These are phyloP conservation scores for Echites panduratus DNA, from an alignment of 257 asterid species.

Conservation along the genomic window DNA sequence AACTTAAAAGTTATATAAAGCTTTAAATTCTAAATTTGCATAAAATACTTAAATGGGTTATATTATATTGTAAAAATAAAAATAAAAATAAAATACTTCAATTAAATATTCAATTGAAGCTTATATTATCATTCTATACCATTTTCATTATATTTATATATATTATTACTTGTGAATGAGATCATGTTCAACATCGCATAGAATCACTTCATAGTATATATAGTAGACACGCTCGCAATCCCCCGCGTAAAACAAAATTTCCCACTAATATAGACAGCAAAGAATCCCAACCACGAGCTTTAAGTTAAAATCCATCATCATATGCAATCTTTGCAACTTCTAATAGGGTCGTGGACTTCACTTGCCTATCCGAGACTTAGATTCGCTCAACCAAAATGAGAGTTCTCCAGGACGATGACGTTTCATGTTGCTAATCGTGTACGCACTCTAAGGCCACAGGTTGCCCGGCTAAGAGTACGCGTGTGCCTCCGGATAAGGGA, in stretches of 20 bases:
- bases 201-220: too few relatives aligned
- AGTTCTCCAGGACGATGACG: neutral
- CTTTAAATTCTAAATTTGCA: too few relatives aligned
- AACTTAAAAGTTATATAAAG: too few relatives aligned
- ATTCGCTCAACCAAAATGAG: neutral
- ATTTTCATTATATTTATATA: too few relatives aligned
- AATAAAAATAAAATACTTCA: too few relatives aligned
- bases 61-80: too few relatives aligned
- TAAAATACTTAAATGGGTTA: too few relatives aligned
- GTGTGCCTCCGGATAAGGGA: neutral
- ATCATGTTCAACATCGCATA: too few relatives aligned
- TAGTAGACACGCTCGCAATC: neutral
- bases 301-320: neutral
- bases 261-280: neutral
- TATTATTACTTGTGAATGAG: too few relatives aligned
- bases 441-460: neutral
- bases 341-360: neutral
- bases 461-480: neutral
- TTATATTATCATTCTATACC: too few relatives aligned
- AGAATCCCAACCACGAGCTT: slow-evolving; percentile 1
- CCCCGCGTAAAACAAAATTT: neutral
- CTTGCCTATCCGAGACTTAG: neutral
- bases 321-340: neutral
- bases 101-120: too few relatives aligned
- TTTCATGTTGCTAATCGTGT: neutral